Percentiles rank a stretch among this genome's conserved stretches.
Conservation (phyloP, 371 early-diverging fungal genomes). For the Syncephalis plumigaleata region DNA sequence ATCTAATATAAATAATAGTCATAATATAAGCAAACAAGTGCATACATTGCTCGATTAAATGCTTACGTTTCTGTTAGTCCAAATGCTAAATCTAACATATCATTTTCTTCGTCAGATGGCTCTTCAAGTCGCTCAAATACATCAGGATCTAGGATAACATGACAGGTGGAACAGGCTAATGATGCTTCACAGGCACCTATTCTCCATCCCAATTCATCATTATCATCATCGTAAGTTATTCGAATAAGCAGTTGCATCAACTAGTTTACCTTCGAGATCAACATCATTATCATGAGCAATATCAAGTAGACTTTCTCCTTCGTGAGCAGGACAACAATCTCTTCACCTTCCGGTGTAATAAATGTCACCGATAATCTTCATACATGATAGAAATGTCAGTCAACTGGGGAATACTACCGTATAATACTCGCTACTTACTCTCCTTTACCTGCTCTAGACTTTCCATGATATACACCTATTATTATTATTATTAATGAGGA, state of each 20-base stretch:
- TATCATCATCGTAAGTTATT: too few relatives aligned
- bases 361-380: slow-evolving; percentile 29
- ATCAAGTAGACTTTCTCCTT: slow-evolving; percentile 84
- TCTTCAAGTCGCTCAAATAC: slow-evolving; percentile 79
- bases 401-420: too few relatives aligned
- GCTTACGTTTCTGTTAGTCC: slow-evolving; percentile 86
- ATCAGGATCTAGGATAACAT: slow-evolving; percentile 80
- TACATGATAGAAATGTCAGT: too few relatives aligned
- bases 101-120: slow-evolving; percentile 97
- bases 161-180: slow-evolving; percentile 92
- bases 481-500: too few relatives aligned
- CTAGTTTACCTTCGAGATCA: slow-evolving; percentile 74
- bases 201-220: background rate
- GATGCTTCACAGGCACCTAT: slow-evolving; percentile 97
- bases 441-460: too few relatives aligned
- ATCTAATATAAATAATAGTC: too few relatives aligned
- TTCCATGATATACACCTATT: too few relatives aligned
- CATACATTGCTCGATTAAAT: background rate
- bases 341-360: slow-evolving; percentile 55
- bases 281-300: slow-evolving; percentile 91
- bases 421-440: too few relatives aligned
- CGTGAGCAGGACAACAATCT: slow-evolving; percentile 56
- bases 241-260: background rate
- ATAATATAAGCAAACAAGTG: background rate
- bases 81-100: slow-evolving; percentile 98